A percentile compares a stretch with the other conserved stretches of the same genome.
Conservation (phyloP, 2,329 filamentous ascomycete species). For the Ascochyta viciae-villosae region DNA sequence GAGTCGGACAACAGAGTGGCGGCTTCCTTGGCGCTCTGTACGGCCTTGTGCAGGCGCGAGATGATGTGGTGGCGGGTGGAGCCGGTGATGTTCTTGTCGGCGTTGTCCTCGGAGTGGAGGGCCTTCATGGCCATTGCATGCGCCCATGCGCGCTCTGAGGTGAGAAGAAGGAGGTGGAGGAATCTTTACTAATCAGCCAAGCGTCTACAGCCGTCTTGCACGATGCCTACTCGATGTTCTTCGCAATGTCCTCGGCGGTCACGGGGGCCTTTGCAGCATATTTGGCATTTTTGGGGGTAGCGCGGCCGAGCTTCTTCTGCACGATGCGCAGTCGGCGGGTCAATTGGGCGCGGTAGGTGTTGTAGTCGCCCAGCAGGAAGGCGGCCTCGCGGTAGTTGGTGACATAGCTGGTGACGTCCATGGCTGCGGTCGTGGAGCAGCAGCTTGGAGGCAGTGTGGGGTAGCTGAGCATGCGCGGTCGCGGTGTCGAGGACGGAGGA, state of each 20-base stretch:
- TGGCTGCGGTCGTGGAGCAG: constrained; percentile 48
- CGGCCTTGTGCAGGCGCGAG: constrained; percentile 83
- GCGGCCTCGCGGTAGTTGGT: constrained; percentile 81
- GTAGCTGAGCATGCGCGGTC: background rate
- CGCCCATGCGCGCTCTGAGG: constrained; percentile 90
- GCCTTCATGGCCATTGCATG: constrained; percentile 95
- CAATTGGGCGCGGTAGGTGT: constrained; percentile 80
- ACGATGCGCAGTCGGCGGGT: constrained; percentile 81
- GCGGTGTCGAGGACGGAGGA: constrained; percentile 4
- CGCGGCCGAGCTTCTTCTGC: constrained; percentile 83
- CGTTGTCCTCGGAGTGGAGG: constrained; percentile 76
- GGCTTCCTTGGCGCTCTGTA: constrained; percentile 71
- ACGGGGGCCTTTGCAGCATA: constrained; percentile 74
- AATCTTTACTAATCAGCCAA: constrained; percentile 26
- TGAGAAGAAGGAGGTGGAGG: constrained; percentile 73
- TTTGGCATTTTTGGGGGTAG: constrained; percentile 86
- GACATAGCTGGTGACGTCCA: constrained; percentile 91
- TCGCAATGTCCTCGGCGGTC: constrained; percentile 75
- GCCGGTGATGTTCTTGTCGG: constrained; percentile 75
- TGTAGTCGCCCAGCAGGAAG: constrained; percentile 87
- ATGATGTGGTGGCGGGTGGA: constrained; percentile 86
- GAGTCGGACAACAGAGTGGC: constrained; percentile 70
- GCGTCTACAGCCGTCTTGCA: background rate
- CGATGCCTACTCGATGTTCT: constrained; percentile 73
- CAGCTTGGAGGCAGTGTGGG: constrained; percentile 8